A percentile compares a stretch with the other conserved stretches of the same genome.
Evolutionary conservation across 1,284 basidiomycete species (phyloP).

Genomic region (Serendipita sp.): DNA sequence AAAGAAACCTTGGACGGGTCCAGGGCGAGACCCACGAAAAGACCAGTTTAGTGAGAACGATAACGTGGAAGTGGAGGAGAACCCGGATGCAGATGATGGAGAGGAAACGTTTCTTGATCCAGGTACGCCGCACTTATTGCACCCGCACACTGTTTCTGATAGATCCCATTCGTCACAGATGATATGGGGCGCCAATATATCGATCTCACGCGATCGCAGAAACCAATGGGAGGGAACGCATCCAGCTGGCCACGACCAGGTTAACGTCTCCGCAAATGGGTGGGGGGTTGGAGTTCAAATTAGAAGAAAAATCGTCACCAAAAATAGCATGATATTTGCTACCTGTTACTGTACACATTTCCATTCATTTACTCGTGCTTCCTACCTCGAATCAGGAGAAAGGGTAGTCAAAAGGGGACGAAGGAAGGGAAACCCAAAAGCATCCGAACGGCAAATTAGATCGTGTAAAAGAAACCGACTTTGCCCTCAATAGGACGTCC

Average conservation of each 20-base stretch:
- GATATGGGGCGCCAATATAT: not conserved
- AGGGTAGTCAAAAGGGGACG: not conserved
- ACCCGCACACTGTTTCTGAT: constrained; percentile 22
- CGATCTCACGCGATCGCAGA: not conserved
- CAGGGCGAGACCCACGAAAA: constrained; percentile 36
- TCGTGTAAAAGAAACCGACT: constrained; percentile 6
- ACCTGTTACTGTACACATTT: not conserved
- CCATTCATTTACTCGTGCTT: not conserved
- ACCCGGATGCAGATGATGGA: constrained; percentile 48
- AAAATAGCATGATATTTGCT: not conserved
- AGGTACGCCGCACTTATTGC: constrained; percentile 37
- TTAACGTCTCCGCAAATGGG: not conserved
- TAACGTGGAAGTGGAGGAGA: constrained; percentile 38
- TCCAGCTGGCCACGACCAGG: constrained; percentile 1
- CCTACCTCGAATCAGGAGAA: not conserved
- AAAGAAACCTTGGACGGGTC: constrained; percentile 38
- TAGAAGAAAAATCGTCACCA: too few relatives aligned
- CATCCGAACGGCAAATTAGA: not conserved
- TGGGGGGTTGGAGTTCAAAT: too few relatives aligned
- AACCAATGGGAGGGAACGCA: not conserved
- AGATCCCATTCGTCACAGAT: not conserved
- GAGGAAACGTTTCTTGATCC: constrained; percentile 21
- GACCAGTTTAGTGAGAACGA: constrained; percentile 26
- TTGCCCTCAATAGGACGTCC: constrained; percentile 5
- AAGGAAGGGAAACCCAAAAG: not conserved